Conservation (phyloP, 2,329 filamentous ascomycete species). For the Ceratocystis cubensis region DNA sequence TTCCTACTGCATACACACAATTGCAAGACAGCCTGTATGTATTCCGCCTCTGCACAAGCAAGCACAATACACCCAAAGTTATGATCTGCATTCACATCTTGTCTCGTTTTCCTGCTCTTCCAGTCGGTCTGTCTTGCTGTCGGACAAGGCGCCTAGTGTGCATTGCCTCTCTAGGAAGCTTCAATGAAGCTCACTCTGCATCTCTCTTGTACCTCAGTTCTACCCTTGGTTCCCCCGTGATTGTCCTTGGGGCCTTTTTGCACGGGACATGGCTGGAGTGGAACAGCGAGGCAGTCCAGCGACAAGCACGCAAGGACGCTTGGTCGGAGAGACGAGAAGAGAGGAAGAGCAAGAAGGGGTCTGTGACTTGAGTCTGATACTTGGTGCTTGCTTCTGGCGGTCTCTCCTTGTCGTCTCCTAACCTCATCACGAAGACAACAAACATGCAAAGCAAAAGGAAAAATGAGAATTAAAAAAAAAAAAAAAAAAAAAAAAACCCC, state of each 20-base stretch:
- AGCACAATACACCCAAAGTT: background rate
- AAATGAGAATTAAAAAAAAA: too few relatives aligned
- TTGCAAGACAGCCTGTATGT: too few relatives aligned
- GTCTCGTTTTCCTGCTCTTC: background rate
- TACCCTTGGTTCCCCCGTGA: too few relatives aligned
- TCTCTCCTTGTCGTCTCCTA: background rate
- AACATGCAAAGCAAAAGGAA: too few relatives aligned
- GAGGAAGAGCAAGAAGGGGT: background rate
- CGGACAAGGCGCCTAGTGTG: background rate
- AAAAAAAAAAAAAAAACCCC: too few relatives aligned
- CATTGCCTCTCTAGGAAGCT: slow-evolving; percentile 4
- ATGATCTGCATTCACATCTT: background rate
- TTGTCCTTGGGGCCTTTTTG: too few relatives aligned
- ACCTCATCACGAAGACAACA: too few relatives aligned
- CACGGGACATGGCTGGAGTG: background rate
- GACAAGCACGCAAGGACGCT: background rate
- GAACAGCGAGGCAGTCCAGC: background rate
- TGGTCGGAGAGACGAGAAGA: background rate
- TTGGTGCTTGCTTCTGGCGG: background rate
- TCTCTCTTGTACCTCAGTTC: too few relatives aligned
- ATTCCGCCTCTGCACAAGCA: too few relatives aligned
- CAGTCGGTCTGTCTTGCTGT: background rate
- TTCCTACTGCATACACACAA: too few relatives aligned
- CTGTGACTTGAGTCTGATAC: background rate
- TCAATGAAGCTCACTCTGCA: slow-evolving; percentile 2